These are phyloP conservation scores for Chaetomiaceae sp. DNA, from an alignment of 2,329 filamentous ascomycete genomes.

Conservation along the genomic window DNA sequence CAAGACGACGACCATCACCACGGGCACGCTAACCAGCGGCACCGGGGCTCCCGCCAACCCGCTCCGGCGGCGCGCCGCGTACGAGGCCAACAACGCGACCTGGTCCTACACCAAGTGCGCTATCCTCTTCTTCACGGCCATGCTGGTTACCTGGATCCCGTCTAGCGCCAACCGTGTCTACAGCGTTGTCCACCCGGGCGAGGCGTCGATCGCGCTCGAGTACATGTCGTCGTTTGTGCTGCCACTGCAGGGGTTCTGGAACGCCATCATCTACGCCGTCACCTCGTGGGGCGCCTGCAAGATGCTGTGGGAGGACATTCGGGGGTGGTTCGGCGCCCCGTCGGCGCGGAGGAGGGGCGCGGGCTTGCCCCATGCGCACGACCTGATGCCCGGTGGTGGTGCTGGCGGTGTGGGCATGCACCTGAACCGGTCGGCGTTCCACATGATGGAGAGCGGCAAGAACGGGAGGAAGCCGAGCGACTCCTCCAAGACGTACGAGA, in stretches of 20 bases:
- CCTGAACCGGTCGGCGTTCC: constrained; percentile 29
- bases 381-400: constrained; percentile 22
- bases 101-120: constrained; percentile 69
- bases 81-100: constrained; percentile 58
- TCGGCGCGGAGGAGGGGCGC: constrained; percentile 12
- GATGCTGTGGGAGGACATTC: constrained; percentile 39
- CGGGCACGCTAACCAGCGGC: constrained; percentile 6
- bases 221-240: constrained; percentile 70
- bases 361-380: constrained; percentile 21
- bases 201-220: constrained; percentile 56
- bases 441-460: constrained; percentile 27
- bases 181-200: constrained; percentile 54
- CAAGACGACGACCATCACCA: not conserved
- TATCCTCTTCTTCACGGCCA: constrained; percentile 65
- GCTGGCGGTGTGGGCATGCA: not conserved
- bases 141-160: constrained; percentile 71
- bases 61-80: constrained; percentile 34
- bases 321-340: constrained; percentile 1
- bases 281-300: constrained; percentile 64
- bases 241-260: constrained; percentile 82
- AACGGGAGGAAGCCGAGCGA: constrained; percentile 27
- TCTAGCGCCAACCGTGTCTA: constrained; percentile 75
- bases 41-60: constrained; percentile 22
- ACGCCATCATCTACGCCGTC: constrained; percentile 69
- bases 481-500: constrained; percentile 38